Evolutionary conservation across 1,284 basidiomycete genomes (phyloP).

Genomic region (Rhodotorula sp.): DNA sequence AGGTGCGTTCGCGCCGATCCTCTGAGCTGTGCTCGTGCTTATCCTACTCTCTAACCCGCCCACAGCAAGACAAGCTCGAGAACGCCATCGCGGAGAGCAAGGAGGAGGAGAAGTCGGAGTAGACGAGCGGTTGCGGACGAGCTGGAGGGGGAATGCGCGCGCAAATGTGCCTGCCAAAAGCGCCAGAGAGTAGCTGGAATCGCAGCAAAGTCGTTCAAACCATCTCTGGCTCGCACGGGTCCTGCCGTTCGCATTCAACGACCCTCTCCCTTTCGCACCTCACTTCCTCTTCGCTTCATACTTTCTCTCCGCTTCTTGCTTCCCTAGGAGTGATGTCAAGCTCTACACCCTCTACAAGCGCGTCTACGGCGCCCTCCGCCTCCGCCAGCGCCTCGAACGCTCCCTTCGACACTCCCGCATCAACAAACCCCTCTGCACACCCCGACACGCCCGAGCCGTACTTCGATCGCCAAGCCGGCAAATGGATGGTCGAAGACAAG

Average conservation of each 20-base stretch:
- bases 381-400: no score
- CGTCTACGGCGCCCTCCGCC: no score
- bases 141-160: no score
- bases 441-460: slow-evolving; percentile 46
- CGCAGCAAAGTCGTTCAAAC: neutral
- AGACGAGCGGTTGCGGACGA: neutral
- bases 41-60: neutral
- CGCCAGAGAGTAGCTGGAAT: neutral
- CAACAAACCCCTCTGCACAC: neutral
- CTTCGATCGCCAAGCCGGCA: slow-evolving; percentile 68
- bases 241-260: no score
- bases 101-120: slow-evolving; percentile 17
- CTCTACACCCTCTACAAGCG: no score
- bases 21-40: neutral
- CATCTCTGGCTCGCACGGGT: no score
- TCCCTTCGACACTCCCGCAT: no score
- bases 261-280: no score
- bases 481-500: slow-evolving; percentile 86
- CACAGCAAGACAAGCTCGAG: slow-evolving; percentile 1
- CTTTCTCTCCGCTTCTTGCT: no score
- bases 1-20: neutral
- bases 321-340: no score
- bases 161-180: no score
- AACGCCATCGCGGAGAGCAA: neutral
- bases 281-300: no score